A percentile compares a stretch with the other conserved stretches of the same genome.
Evolutionary conservation across 192 early-diverging fungal species (phyloP).

Genomic region (Backusella psychrophila): DNA sequence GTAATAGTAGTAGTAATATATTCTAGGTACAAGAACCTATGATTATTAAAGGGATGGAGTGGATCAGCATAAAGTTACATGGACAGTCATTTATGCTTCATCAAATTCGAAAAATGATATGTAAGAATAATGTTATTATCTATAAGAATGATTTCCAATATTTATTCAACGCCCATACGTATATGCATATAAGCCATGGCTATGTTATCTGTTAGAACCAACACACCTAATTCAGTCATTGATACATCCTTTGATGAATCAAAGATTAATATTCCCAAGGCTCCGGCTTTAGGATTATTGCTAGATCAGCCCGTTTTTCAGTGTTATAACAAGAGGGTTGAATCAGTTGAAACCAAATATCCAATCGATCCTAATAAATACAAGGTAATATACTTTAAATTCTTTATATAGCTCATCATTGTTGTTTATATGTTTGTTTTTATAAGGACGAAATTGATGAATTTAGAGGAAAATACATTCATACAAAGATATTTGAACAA

Average conservation of each 20-base stretch:
- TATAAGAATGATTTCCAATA: neutral
- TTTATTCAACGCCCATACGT: neutral
- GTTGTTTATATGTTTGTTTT: neutral
- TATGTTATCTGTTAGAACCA: slow-evolving; percentile 79
- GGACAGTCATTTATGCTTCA: slow-evolving; percentile 99
- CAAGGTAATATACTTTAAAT: slow-evolving; percentile 26
- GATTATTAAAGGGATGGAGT: slow-evolving; percentile 71
- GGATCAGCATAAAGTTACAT: slow-evolving; percentile 87
- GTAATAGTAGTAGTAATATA: neutral
- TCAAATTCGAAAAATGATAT: slow-evolving; percentile 99
- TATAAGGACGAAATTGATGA: slow-evolving; percentile 65
- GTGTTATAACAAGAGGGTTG: slow-evolving; percentile 59
- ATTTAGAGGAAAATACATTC: slow-evolving; percentile 91
- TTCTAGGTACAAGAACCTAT: slow-evolving; percentile 58
- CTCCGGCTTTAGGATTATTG: slow-evolving; percentile 86
- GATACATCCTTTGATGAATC: slow-evolving; percentile 57
- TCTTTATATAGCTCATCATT: neutral
- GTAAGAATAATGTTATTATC: slow-evolving; percentile 44
- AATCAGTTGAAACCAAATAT: slow-evolving; percentile 27
- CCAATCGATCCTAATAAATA: slow-evolving; percentile 59
- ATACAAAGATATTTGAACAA: slow-evolving; percentile 71
- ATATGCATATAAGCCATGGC: slow-evolving; percentile 51
- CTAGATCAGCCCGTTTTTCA: slow-evolving; percentile 76
- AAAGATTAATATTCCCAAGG: slow-evolving; percentile 96
- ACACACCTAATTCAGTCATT: slow-evolving; percentile 68